Evolutionary conservation across 495 filamentous ascomycete species (phyloP), one percentile per base, ranked within the genome.

Genomic region (Pseudevernia furfuracea): DNA sequence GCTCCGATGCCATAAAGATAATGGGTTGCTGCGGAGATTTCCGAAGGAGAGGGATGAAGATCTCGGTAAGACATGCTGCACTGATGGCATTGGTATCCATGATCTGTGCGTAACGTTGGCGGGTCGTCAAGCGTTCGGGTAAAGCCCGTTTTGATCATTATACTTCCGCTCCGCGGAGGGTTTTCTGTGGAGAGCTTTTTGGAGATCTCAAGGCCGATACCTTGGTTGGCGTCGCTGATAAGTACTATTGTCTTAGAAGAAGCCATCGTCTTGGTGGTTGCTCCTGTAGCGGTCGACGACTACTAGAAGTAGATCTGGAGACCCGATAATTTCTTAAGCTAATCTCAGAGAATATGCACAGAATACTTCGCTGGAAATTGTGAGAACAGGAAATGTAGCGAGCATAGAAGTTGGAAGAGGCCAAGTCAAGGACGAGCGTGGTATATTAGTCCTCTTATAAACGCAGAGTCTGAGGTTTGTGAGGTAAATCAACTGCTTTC

Each of bases 161-260:
- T 68, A 66, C 41, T 66, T 66, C 6, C 70, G n/a, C n/a, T n/a
- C n/a, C n/a, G n/a, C n/a, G n/a, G 66, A 60, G 9, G 73, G 49
- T 25, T 72, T 71, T n/a, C 66, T 9, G 66, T 68, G 25, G 71
- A 65, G 17, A 81, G 69, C 30, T 73, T 70, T 41, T 71, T 70
- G 17, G 73, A 75, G 0, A 73, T 72, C 43, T 72, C 76, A 58
- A 75, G 76, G 23, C 80, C 77, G 56, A 82, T 74, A 11, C 80
- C 79, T 64, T 74, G 72, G 68, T 81, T 82, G 17, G 71, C 77
- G 25, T 80, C 78, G 60, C 77, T 75, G 57, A 77, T 73, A 38
- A 79, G 75, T 41, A 74, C 75, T 37, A 81, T 73, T 30, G 64
- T 68, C 58, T 68, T 66, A 36, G 64, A 25, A 32, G 69, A 60